Conservation (phyloP, 2,329 filamentous ascomycete genomes). For the Colletotrichum simmondsii region DNA sequence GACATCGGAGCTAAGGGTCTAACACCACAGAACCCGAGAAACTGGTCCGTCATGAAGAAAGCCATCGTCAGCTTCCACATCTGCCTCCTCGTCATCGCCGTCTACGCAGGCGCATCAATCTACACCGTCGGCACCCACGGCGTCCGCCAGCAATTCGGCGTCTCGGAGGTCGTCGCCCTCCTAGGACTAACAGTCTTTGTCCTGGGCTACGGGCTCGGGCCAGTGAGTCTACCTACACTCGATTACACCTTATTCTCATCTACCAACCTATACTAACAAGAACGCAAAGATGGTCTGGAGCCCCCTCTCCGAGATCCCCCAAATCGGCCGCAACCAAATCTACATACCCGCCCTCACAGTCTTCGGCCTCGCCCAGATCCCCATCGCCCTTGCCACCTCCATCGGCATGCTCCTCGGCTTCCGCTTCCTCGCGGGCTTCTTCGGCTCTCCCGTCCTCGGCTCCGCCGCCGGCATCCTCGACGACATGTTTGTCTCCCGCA, state of each 20-base stretch:
- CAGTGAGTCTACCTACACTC: background rate
- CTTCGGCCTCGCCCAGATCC: constrained; percentile 33
- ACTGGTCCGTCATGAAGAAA: constrained; percentile 72
- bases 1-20: background rate
- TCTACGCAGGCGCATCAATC: constrained; percentile 59
- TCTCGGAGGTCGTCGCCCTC: constrained; percentile 78
- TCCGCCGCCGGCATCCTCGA: constrained; percentile 13
- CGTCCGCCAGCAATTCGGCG: constrained; percentile 70
- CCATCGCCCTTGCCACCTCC: constrained; percentile 31
- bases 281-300: constrained; percentile 31
- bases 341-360: constrained; percentile 35
- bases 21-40: constrained; percentile 75
- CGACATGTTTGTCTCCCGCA: constrained; percentile 19
- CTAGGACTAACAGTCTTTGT: constrained; percentile 82
- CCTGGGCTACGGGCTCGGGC: constrained; percentile 80
- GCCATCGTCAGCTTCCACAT: constrained; percentile 70
- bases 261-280: too few species aligned
- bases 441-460: constrained; percentile 28
- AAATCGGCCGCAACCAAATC: constrained; percentile 34
- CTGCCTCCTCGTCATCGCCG: constrained; percentile 52
- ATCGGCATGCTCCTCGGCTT: constrained; percentile 34
- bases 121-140: constrained; percentile 80
- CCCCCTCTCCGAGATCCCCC: constrained; percentile 35
- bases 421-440: constrained; percentile 38
- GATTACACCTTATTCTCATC: background rate